phyloP scores from a whole-genome alignment of 768 basidiomycete species.

The Daedaleopsis sinensis region DNA sequence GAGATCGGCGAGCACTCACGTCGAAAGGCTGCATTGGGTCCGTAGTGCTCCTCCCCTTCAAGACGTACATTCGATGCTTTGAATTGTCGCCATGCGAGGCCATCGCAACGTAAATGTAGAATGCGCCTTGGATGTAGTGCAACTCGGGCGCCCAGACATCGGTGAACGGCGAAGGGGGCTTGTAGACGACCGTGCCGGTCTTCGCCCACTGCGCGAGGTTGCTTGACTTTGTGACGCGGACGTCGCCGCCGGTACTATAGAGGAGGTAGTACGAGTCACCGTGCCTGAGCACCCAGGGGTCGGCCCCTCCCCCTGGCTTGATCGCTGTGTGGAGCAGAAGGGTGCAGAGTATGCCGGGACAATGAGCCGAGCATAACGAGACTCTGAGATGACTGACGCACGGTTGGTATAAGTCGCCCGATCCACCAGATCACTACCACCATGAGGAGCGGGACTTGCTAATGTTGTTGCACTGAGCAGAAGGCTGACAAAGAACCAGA shows the following conservation, averaged over 20 bases:
- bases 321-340: not conserved
- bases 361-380: too few species aligned
- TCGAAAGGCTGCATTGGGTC: slow-evolving; percentile 4
- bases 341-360: too few species aligned
- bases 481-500: not conserved
- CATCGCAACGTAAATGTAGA: slow-evolving; percentile 7
- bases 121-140: slow-evolving; percentile 1
- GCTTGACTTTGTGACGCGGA: not conserved
- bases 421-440: not conserved
- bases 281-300: slow-evolving; percentile 1
- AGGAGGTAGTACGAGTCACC: not conserved
- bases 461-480: not conserved
- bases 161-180: not conserved
- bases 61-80: not conserved
- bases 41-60: slow-evolving; percentile 1
- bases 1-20: not conserved
- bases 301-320: not conserved
- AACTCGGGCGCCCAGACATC: slow-evolving; percentile 3
- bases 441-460: not conserved
- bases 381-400: too few species aligned
- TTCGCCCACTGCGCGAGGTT: slow-evolving; percentile 3
- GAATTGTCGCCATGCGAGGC: not conserved
- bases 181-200: slow-evolving; percentile 4
- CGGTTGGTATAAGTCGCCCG: not conserved
- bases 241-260: slow-evolving; percentile 1